Base-by-base conservation (phyloP, 2,329 filamentous ascomycete genomes). In the Botrytis fabae region DNA sequence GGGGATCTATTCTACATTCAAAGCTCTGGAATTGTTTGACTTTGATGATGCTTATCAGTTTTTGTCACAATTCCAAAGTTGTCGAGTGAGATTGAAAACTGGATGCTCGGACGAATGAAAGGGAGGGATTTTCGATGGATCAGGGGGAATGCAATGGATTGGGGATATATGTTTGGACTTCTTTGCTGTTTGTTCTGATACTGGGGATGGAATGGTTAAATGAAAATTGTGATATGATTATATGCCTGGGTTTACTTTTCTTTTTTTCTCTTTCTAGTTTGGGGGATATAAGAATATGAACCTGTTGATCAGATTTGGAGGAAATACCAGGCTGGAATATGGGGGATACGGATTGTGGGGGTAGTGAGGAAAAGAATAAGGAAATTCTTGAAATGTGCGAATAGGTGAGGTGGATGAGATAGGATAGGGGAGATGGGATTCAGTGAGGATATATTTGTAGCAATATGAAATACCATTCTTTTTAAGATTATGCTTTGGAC, bases 151-250 rank as follows among this genome's bases (percentile, higher is more conserved):
- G 51, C 51, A 32, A 61, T 64, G 71, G 71, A 44, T 62, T 69
- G 54, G 64, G 42, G 48, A 60, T 46, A 46, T 20, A 44, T 69
- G 54, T 60, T 61, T 61, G 57, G 71, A 46, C 40, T 73, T 57
- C 57, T 42, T 42, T 68, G n/a, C 51, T 28, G 10, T 28, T 40
- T 66, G 7, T 54, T 66, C 22, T 35, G n/a, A 57, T 54, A 40
- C 46, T 35, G 28, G 64, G 64, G 25, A 48, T 69, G 51, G 71
- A 42, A 59, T 71, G 59, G 51, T 48, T 57, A 20, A 46, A 72
- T 60, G 51, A 51, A 69, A 69, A 72, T 69, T 69, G 63, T 70
- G 71, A 69, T 73, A 73, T 35, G 71, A 73, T 73, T 69, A 73
- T 63, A 73, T 70, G 71, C 48, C 71, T 62, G 38, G 71, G 65